Base-by-base conservation (phyloP, 2,329 filamentous ascomycete species). In the Davidsoniella neocaledoniae region DNA sequence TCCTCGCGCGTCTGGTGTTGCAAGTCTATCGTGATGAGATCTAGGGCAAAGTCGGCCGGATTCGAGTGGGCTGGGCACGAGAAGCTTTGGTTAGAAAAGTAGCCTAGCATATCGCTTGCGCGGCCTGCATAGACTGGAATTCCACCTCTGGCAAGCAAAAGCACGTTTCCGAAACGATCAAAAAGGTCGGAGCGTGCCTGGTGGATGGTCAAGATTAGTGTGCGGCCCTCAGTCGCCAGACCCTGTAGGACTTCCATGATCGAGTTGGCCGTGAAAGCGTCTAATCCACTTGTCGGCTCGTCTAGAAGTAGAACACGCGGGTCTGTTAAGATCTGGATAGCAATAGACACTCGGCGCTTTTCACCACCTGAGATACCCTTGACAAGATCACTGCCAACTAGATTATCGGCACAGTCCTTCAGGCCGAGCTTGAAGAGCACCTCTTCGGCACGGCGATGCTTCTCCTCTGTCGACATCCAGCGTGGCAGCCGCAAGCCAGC, bases 331-430 rank as follows among this genome's bases (percentile, higher is more conserved):
- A 87, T 79, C 56, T 88, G 83, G 0, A 86, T 77, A 0, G 82
- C 83, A 54, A 88, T 86, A 2, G 80, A 82, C 5, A 87, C 81
- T 50, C 84, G 73, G 2, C 83, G 72, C 63, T 86, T 87, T 62
- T 88, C 83, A 16, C 84, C 84, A 2, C 83, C 83, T 7, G 81
- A 86, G 26, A 88, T 86, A 0, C 83, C 83, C 60, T 87, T 87
- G 56, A 84, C 71, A 3, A 83, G 62, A 7, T 84, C 80, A 51
- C 74, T 81, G 2, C 83, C 83, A 7, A 88, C 73, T 0, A 86
- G 61, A 48, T 83, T 85, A 58, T 86, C 76, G 1, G 82, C 83
- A 55, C 83, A 87, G 55, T 87, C 83, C 57, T 85, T 86, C 3
- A 87, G 63, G 0, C 83, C 83, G 73, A 87, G 78, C 59, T 85